Percentiles rank a stretch among this genome's conserved stretches.
These are phyloP conservation scores for Lasiosphaeria hispida DNA, from an alignment of 495 filamentous ascomycete genomes.

Conservation along the genomic window DNA sequence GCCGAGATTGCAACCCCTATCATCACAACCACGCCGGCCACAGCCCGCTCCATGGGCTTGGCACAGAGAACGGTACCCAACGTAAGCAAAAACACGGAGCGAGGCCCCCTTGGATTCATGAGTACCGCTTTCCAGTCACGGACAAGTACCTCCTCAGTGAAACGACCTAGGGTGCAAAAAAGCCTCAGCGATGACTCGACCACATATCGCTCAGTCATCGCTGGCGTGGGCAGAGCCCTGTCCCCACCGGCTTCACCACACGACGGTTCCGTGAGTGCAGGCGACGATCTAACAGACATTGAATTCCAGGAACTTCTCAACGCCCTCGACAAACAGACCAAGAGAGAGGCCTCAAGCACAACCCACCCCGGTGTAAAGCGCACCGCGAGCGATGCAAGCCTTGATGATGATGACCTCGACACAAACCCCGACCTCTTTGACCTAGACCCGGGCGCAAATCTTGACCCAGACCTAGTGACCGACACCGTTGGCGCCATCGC, in stretches of 20 bases:
- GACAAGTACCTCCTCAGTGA: conserved; percentile 3
- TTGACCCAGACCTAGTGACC: conserved; percentile 59
- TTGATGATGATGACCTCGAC: conserved; percentile 11
- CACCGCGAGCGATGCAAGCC: not conserved
- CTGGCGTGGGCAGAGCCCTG: not conserved
- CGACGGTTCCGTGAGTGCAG: conserved; percentile 24
- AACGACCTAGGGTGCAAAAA: conserved; percentile 16
- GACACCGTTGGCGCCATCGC: conserved; percentile 97
- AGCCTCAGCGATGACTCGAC: conserved; percentile 20
- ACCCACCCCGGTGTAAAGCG: not conserved
- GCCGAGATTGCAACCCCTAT: conserved; percentile 15
- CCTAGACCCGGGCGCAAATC: not conserved
- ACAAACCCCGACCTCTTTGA: no score
- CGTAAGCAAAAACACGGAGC: conserved; percentile 5
- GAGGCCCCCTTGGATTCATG: conserved; percentile 12
- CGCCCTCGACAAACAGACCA: not conserved
- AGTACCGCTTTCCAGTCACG: conserved; percentile 21
- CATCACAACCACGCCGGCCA: conserved; percentile 1
- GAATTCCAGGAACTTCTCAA: not conserved
- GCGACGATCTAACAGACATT: conserved; percentile 9
- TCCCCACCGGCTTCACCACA: conserved; percentile 13
- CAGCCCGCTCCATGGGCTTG: conserved; percentile 6
- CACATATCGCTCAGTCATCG: not conserved
- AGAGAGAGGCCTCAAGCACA: not conserved
- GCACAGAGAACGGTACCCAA: conserved; percentile 2